Evolutionary conservation across 2,329 filamentous ascomycete genomes (phyloP), one percentile per base, ranked within the genome.

Genomic region (Ophiosphaerella herpotricha): DNA sequence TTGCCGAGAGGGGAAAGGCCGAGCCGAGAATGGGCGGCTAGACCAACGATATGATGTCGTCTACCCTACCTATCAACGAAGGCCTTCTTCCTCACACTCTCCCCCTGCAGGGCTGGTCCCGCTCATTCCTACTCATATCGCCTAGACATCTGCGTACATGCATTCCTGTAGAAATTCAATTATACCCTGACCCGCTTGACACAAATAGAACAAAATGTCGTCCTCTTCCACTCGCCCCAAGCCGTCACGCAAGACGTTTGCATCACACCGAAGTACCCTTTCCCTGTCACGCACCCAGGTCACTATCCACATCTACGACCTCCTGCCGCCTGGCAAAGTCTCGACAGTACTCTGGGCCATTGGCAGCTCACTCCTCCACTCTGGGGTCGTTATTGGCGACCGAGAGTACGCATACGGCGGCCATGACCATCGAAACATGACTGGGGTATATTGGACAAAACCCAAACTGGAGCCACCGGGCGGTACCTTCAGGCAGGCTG

Each of bases 341-440:
- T 87, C 89, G n/a, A 85, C 87, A 0, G 63, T 90, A 11, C 81
- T 95, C 26, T 95, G 90, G 90, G 82, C 85, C 16, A 70, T 93
- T 46, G 90, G 90, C 51, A 83, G 87, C 39, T 89, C 87, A 5
- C 84, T 95, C 31, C 82, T 94, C 5, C 90, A 95, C 71, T 90
- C 90, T 0, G 90, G 89, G 44, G 87, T 95, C 46, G 89, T 91
- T 35, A 90, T 94, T 73, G 86, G 87, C 68, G 84, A 87, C 59
- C 83, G 80, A 56, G 90, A 95, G 77, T 95, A 94, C 69, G 90
- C 90, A 18, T 95, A 90, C 65, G 90, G 90, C 37, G 90, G 90
- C 1, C 90, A 95, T 70, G 85, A 90, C 66, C 83, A 82, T 60
- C 82, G 77, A 42, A 82, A 83, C 21, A 73, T 87, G 48, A 93